Percentiles rank a stretch among this genome's conserved stretches.
Evolutionary conservation across 495 filamentous ascomycete species (phyloP).

Genomic region (Podospora tetraspora): DNA sequence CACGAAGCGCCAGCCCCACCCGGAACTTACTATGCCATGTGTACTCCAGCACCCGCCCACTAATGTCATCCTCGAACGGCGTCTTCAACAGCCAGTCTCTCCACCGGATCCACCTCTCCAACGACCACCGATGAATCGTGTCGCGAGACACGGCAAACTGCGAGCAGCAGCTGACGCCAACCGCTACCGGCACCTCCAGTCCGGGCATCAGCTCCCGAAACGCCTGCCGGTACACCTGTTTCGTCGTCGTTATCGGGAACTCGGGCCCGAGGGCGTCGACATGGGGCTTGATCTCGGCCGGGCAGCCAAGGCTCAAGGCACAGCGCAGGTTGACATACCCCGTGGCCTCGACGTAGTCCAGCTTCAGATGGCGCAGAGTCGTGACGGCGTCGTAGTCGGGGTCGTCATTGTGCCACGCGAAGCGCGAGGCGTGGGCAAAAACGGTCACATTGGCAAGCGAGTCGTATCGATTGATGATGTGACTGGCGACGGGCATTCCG

Average conservation of each 20-base stretch:
- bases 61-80: constrained; percentile 49
- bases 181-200: constrained; percentile 33
- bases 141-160: constrained; percentile 62
- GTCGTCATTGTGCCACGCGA: constrained; percentile 62
- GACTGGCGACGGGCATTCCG: constrained; percentile 39
- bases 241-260: constrained; percentile 2
- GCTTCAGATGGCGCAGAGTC: constrained; percentile 49
- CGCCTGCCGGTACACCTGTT: constrained; percentile 41
- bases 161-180: constrained; percentile 60
- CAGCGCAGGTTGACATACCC: constrained; percentile 66
- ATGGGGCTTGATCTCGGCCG: constrained; percentile 48
- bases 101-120: constrained; percentile 50
- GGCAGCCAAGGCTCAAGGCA: constrained; percentile 58
- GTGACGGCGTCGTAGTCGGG: constrained; percentile 44
- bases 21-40: constrained; percentile 64
- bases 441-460: constrained; percentile 53
- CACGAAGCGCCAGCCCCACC: not conserved
- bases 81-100: constrained; percentile 59
- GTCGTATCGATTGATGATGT: constrained; percentile 63
- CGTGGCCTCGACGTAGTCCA: constrained; percentile 48
- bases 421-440: constrained; percentile 58
- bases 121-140: constrained; percentile 43
- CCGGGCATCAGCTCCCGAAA: constrained; percentile 54
- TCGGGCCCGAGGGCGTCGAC: constrained; percentile 19
- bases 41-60: constrained; percentile 65